Percentiles rank a stretch among this genome's conserved stretches.
phyloP scores from a whole-genome alignment of 108 stramenopile species.

The Phaeodactylum tricornutum region DNA sequence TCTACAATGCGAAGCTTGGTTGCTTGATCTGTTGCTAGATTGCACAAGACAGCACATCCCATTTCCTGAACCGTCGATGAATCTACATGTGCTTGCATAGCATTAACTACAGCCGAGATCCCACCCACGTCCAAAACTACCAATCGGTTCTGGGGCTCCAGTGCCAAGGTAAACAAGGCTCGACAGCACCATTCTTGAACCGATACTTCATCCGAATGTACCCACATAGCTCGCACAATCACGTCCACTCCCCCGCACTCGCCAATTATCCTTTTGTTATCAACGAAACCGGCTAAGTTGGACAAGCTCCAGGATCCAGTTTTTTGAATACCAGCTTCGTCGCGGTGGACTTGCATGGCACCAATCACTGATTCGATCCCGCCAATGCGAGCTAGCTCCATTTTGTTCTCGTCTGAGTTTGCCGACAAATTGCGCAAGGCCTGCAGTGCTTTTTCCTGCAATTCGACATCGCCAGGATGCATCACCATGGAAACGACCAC shows the following conservation, averaged over 20 bases:
- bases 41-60: conserved; percentile 55
- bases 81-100: conserved; percentile 57
- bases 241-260: conserved; percentile 60
- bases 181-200: conserved; percentile 51
- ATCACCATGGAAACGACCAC: conserved; percentile 65
- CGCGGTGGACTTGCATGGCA: conserved; percentile 62
- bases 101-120: conserved; percentile 41
- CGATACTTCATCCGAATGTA: conserved; percentile 39
- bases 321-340: conserved; percentile 41
- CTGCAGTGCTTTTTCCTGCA: conserved; percentile 42
- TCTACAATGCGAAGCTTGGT: conserved; percentile 51
- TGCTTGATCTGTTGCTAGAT: conserved; percentile 39
- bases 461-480: conserved; percentile 37
- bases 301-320: conserved; percentile 54
- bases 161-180: conserved; percentile 43
- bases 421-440: conserved; percentile 52
- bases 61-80: conserved; percentile 53
- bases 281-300: conserved; percentile 35
- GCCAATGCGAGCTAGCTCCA: conserved; percentile 42
- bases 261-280: conserved; percentile 48
- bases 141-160: conserved; percentile 17
- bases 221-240: conserved; percentile 56
- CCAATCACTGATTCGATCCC: conserved; percentile 53
- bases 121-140: conserved; percentile 36
- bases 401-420: conserved; percentile 54